Evolutionary conservation across 2,329 filamentous ascomycete genomes (phyloP).

Genomic region (Cercospora sojina): DNA sequence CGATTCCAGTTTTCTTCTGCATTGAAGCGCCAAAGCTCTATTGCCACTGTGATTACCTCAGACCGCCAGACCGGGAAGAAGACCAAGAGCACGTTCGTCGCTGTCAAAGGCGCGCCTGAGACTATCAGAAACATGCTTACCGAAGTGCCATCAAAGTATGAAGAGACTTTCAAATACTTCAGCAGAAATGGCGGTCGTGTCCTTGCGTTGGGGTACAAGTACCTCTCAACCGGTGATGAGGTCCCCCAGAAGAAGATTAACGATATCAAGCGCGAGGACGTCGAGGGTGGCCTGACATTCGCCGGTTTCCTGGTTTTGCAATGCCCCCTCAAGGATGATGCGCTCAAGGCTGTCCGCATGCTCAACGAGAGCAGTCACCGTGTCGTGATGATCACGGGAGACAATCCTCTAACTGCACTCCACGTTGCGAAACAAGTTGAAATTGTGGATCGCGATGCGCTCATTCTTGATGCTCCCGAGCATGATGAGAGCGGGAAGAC

Average conservation of each 20-base stretch:
- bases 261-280: constrained; percentile 87
- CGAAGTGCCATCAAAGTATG: constrained; percentile 79
- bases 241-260: constrained; percentile 84
- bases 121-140: constrained; percentile 93
- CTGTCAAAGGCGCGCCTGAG: constrained; percentile 95
- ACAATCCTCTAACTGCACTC: constrained; percentile 93
- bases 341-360: constrained; percentile 90
- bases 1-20: constrained; percentile 98
- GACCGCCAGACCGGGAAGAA: constrained; percentile 73
- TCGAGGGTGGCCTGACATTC: constrained; percentile 81
- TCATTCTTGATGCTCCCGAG: constrained; percentile 94
- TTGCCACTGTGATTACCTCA: constrained; percentile 75
- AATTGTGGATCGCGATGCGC: constrained; percentile 91
- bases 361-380: constrained; percentile 98
- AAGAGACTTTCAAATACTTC: constrained; percentile 98
- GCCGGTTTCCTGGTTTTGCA: constrained; percentile 95
- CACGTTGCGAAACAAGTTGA: constrained; percentile 95
- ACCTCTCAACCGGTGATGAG: constrained; percentile 77
- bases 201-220: constrained; percentile 90
- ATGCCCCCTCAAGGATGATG: constrained; percentile 94
- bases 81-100: constrained; percentile 82
- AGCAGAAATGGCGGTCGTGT: constrained; percentile 94
- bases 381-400: constrained; percentile 98
- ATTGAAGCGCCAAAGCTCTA: constrained; percentile 91
- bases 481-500: constrained; percentile 76